Evolutionary conservation across 805 yeast species (phyloP), one percentile per base, ranked within the genome.

Genomic region (Zygosaccharomyces bailii): DNA sequence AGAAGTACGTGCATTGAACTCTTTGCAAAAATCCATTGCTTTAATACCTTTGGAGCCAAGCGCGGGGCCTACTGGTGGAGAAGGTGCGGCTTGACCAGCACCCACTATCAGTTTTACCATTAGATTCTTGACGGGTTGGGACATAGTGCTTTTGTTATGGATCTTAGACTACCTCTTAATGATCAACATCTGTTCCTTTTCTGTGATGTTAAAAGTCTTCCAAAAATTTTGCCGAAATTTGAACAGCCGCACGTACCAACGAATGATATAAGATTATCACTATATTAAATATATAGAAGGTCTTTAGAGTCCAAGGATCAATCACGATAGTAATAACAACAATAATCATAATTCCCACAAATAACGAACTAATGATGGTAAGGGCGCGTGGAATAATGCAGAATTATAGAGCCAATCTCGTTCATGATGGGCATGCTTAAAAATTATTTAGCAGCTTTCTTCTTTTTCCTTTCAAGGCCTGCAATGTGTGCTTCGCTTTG

Each of bases 61-160:
- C 0, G 98, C 99, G 36, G 99, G 99, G 53, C 99, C 99, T 21
- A 93, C 98, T 5, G 99, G 99, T 21, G 99, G 99, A 2, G 96
- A 84, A 33, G 99, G 98, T 1, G 97, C 93, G 0, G 99, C 99
- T 65, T 89, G 86, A 3, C 98, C 98, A 4, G 99, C 98, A 6
- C 91, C 96, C 3, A 91, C 98, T 40, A 91, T 82, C 49, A 91
- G 78, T 67, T 91, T 93, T 43, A 91, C 88, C 55, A 90, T 60
- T 31, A 82, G 71, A 63, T 80, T 84, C 63, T 80, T 85, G 16
- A 73, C 70, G 14, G 66, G 61, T 52, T 60, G 56, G 42, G 69
- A 54, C 67, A 63, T 63, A 6, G n/a, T 17, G 30, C 23, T 25
- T 16, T 37, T 25, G n/a, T 24, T 16, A 18, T 29, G 19, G 16